Evolutionary conservation across 23 red algal species (phyloP).

Genomic region (Gracilariopsis chorda): DNA sequence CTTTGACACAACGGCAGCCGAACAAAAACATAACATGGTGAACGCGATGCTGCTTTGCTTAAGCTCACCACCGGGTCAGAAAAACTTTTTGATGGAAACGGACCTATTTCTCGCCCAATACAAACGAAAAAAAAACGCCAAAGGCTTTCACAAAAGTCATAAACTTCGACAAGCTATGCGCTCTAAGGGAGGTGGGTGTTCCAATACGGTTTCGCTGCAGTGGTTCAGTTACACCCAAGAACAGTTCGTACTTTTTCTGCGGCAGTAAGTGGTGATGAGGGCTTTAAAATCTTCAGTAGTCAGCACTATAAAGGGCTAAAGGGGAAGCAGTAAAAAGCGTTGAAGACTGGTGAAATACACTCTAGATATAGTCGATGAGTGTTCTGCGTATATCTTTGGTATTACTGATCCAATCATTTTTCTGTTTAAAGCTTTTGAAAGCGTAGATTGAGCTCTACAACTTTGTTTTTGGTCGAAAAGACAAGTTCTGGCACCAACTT

Average conservation of each 20-base stretch:
- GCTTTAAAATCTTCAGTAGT: neutral
- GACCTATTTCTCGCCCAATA: neutral
- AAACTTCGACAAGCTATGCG: neutral
- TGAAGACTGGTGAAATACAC: too few relatives aligned
- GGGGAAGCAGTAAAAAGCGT: neutral
- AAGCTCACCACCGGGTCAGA: too few relatives aligned
- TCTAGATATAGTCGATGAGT: too few relatives aligned
- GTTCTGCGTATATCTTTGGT: too few relatives aligned
- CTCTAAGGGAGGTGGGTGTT: neutral
- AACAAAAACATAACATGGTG: too few relatives aligned
- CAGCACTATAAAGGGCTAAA: neutral
- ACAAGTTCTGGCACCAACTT: too few relatives aligned
- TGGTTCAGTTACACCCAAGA: neutral
- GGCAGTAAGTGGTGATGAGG: neutral
- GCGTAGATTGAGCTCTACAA: too few relatives aligned
- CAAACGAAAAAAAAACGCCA: neutral
- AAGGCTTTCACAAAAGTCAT: neutral
- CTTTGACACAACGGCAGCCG: too few relatives aligned
- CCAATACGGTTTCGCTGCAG: neutral
- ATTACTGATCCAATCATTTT: too few relatives aligned
- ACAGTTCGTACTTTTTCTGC: neutral
- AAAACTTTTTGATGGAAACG: neutral
- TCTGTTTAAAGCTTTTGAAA: too few relatives aligned
- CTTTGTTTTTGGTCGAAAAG: too few relatives aligned
- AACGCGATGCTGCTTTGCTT: too few relatives aligned